Percentiles rank a stretch among this genome's conserved stretches.
Conservation (phyloP, 2,329 filamentous ascomycete species). For the Chrysosporium queenslandicum region DNA sequence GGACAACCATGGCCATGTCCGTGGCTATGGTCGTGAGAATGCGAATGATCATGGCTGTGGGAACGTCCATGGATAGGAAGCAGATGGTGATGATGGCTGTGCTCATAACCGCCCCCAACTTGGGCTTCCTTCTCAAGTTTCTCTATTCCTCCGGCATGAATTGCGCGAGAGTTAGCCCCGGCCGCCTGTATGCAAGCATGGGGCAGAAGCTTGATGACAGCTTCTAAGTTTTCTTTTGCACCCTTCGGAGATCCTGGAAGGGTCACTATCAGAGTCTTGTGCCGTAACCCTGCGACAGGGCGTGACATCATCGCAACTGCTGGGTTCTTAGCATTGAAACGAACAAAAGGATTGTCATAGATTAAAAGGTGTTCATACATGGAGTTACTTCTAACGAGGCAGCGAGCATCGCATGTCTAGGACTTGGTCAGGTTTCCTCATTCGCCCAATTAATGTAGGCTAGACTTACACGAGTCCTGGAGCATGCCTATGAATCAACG, state of each 20-base stretch:
- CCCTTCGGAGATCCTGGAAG: conserved; percentile 92
- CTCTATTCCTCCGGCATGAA: conserved; percentile 73
- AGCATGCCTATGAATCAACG: conserved; percentile 73
- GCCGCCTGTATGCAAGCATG: conserved; percentile 89
- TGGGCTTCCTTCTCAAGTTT: conserved; percentile 79
- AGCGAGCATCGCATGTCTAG: conserved; percentile 79
- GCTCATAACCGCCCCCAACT: conserved; percentile 31
- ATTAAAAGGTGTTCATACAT: conserved; percentile 49
- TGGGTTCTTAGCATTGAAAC: conserved; percentile 17
- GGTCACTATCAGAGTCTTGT: conserved; percentile 73
- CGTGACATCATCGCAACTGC: conserved; percentile 93
- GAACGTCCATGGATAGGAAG: conserved; percentile 21
- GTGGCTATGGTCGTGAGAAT: conserved; percentile 52
- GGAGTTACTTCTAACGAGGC: conserved; percentile 77
- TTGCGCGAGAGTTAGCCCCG: conserved; percentile 65
- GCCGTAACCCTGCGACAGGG: conserved; percentile 77
- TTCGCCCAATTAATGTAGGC: not conserved
- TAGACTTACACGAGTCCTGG: conserved; percentile 64
- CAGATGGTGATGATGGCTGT: conserved; percentile 17
- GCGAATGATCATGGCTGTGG: conserved; percentile 37
- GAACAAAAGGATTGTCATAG: not conserved
- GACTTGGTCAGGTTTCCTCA: not conserved
- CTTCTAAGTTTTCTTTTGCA: conserved; percentile 83
- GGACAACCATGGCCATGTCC: conserved; percentile 54
- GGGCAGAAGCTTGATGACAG: conserved; percentile 78